These are phyloP conservation scores for Pneumocystis murina DNA, from an alignment of 1,139 yeast species.

Conservation along the genomic window DNA sequence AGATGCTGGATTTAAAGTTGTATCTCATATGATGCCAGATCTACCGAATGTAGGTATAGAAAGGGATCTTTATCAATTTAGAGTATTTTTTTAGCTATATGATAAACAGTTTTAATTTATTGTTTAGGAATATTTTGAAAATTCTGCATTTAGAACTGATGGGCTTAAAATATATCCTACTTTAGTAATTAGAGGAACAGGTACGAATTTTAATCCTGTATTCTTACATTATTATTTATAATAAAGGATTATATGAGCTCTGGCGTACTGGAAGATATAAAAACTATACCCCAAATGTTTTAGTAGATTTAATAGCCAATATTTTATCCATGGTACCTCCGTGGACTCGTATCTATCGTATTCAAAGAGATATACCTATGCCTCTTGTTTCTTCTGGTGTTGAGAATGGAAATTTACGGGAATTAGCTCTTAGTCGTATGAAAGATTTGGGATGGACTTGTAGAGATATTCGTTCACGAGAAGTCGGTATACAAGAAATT, in stretches of 20 bases:
- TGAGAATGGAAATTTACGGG: slow-evolving; percentile 92
- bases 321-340: slow-evolving; percentile 95
- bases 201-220: slow-evolving; percentile 22
- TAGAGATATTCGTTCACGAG: slow-evolving; percentile 95
- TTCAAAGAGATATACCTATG: slow-evolving; percentile 98
- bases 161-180: slow-evolving; percentile 94
- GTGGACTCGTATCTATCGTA: slow-evolving; percentile 97
- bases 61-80: slow-evolving; percentile 87
- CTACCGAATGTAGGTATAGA: slow-evolving; percentile 98
- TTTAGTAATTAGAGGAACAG: slow-evolving; percentile 92
- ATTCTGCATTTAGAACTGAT: slow-evolving; percentile 92
- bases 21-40: slow-evolving; percentile 99
- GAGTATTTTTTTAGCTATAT: slow-evolving; percentile 17
- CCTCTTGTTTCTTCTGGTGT: slow-evolving; percentile 97
- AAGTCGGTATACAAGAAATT: slow-evolving; percentile 96
- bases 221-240: background rate
- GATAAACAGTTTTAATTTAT: background rate
- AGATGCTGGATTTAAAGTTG: slow-evolving; percentile 96
- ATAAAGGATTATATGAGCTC: slow-evolving; percentile 50
- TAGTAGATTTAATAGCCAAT: slow-evolving; percentile 87
- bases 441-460: slow-evolving; percentile 93
- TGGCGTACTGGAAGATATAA: slow-evolving; percentile 95
- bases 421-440: slow-evolving; percentile 91
- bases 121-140: slow-evolving; percentile 67
- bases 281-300: slow-evolving; percentile 86